Base-by-base conservation (phyloP, 2,329 filamentous ascomycete genomes). In the Sclerotinia spermophila region DNA sequence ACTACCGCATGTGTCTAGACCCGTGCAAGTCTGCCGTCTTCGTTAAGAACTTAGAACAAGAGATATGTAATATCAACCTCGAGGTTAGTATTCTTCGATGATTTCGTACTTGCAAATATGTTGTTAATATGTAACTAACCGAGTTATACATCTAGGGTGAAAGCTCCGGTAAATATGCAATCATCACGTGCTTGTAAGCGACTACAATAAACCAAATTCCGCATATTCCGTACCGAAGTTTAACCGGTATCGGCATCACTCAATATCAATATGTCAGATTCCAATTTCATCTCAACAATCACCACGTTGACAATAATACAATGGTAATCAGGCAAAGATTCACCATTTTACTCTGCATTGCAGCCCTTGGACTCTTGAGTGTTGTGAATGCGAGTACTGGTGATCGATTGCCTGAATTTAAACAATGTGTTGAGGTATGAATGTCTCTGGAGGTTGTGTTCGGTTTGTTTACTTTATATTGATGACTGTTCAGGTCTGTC, bases 391-490 rank as follows among this genome's bases (percentile, higher is more conserved):
- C 94, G 40, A 97, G 94, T 6, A 77, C 89, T 64, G 96, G 96
- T 74, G 96, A 99, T 81, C 86, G 89, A 69, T 84, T 97, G 72
- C 93, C 93, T 27, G 94, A 97, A 78, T 99, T 99, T 80, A 87
- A 86, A 79, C 85, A 94, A 80, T 99, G 96, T 80, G 88, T 98
- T 68, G 82, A 93, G 84, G 95, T 97, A 76, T 45, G 64, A 53
- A 30, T 11, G 33, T 33, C 45, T 51, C 24, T 10, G 15, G 17
- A 30, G 55, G 21, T 59, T 48, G 21, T 19, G 21, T 59, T 30
- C n/a, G 30, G n/a, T 55, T 58, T 64, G 44, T 59, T 42, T 59
- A n/a, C 60, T 65, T 48, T 17, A 60, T 44, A 66, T 75, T 72
- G 48, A 70, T 56, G 58, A 58, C 45, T 7, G 33, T 35, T 44